These are phyloP conservation scores for Aspergillus pseudoviridinutans DNA, from an alignment of 2,329 filamentous ascomycete genomes.

Conservation along the genomic window DNA sequence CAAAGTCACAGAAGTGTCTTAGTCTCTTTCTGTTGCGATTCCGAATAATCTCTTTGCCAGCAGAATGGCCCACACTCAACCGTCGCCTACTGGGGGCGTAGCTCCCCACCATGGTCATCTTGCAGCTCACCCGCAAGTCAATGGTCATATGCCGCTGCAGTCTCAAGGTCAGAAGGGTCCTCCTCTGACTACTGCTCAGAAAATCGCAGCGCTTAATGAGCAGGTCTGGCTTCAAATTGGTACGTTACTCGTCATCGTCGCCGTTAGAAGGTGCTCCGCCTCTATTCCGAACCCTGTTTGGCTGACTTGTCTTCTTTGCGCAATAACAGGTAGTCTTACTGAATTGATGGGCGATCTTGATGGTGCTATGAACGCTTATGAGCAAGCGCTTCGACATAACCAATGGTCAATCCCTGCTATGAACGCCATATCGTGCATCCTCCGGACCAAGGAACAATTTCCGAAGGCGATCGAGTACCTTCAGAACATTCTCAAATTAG, in stretches of 20 bases:
- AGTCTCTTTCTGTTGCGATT: constrained; percentile 7
- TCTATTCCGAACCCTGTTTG: neutral
- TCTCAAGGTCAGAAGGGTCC: constrained; percentile 52
- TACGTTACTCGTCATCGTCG: constrained; percentile 44
- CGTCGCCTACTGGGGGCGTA: constrained; percentile 74
- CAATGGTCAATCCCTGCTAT: constrained; percentile 84
- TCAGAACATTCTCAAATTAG: constrained; percentile 84
- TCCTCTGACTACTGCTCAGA: constrained; percentile 64
- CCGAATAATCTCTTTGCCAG: constrained; percentile 1
- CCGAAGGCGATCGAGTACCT: constrained; percentile 91
- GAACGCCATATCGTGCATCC: constrained; percentile 88
- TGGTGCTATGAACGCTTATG: constrained; percentile 84
- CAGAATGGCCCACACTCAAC: constrained; percentile 72
- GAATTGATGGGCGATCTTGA: constrained; percentile 86
- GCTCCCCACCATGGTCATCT: constrained; percentile 53
- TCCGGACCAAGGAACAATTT: constrained; percentile 89
- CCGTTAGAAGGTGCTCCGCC: neutral
- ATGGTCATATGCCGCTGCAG: constrained; percentile 56
- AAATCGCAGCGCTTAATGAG: constrained; percentile 77
- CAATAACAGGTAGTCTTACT: constrained; percentile 66
- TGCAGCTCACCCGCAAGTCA: constrained; percentile 30
- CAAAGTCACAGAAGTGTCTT: constrained; percentile 8
- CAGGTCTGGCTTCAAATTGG: constrained; percentile 88
- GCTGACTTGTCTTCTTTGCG: constrained; percentile 11
- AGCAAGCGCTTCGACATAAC: constrained; percentile 84